Evolutionary conservation across 305 asterid genomes (phyloP).

Genomic region (Fraxinus baroniana): DNA sequence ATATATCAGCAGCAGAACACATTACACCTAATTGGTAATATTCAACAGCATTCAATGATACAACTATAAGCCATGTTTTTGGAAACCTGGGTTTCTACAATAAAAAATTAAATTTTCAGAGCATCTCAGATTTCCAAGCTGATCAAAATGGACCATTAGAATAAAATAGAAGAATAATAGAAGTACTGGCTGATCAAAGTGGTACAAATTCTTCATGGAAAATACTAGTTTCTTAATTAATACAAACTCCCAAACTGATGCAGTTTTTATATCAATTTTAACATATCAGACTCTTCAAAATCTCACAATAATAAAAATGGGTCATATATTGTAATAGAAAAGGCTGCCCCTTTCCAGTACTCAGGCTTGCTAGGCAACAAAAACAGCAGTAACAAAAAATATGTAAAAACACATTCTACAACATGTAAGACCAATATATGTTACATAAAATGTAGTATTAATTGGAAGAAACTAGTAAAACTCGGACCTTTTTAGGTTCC

Average conservation of each 20-base stretch:
- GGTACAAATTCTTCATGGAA: neutral
- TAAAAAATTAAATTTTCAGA: neutral
- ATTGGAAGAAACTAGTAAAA: neutral
- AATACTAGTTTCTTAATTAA: neutral
- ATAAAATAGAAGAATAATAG: slow-evolving; percentile 9
- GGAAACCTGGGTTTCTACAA: neutral
- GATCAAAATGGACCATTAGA: neutral
- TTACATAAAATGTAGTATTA: slow-evolving; percentile 1
- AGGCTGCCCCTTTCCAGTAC: neutral
- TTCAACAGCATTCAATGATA: neutral
- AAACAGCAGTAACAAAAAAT: slow-evolving; percentile 1
- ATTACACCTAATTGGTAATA: neutral
- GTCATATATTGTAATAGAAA: slow-evolving; percentile 2
- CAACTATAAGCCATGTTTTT: slow-evolving; percentile 8
- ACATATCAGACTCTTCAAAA: slow-evolving; percentile 2
- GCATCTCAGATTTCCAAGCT: neutral
- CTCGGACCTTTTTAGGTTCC: slow-evolving; percentile 51
- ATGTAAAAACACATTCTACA: slow-evolving; percentile 2
- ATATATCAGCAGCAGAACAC: neutral
- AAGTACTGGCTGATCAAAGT: neutral
- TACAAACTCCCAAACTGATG: slow-evolving; percentile 14
- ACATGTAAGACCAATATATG: slow-evolving; percentile 15
- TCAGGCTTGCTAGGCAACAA: slow-evolving; percentile 2
- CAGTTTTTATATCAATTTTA: slow-evolving; percentile 2
- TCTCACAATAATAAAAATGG: neutral